Conservation (phyloP, 1,284 basidiomycete species). For the Trametes versicolor region DNA sequence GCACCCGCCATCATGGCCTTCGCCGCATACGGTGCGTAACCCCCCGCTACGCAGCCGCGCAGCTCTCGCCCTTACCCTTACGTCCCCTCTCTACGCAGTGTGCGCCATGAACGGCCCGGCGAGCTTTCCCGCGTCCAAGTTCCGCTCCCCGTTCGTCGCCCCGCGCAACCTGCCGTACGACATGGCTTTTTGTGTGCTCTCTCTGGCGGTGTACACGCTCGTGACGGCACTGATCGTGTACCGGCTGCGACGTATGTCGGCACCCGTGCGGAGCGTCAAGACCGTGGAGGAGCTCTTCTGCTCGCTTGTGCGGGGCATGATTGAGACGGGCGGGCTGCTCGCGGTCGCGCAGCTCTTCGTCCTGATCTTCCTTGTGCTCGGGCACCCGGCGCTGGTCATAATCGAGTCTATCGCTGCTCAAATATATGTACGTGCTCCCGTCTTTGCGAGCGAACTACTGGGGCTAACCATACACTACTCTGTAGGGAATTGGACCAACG, state of each 20-base stretch:
- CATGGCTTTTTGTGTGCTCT: conserved; percentile 20
- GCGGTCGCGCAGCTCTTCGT: conserved; percentile 23
- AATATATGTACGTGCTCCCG: conserved; percentile 29
- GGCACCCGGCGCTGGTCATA: conserved; percentile 25
- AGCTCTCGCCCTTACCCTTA: background rate
- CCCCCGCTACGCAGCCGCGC: background rate
- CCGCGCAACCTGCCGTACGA: conserved; percentile 28
- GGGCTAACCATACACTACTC: background rate
- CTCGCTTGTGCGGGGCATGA: conserved; percentile 20
- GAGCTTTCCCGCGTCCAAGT: conserved; percentile 16
- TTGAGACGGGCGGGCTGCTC: conserved; percentile 30
- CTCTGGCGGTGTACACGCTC: conserved; percentile 20
- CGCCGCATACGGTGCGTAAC: conserved; percentile 26
- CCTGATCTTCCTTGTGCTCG: conserved; percentile 22
- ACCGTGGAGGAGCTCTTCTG: conserved; percentile 23
- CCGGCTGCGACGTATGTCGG: conserved; percentile 25
- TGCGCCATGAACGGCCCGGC: conserved; percentile 23
- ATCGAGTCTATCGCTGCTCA: conserved; percentile 29
- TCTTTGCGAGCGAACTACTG: no score
- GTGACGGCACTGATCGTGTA: conserved; percentile 25
- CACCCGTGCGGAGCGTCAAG: conserved; percentile 20
- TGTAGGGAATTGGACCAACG: conserved; percentile 33
- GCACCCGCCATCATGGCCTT: conserved; percentile 23
- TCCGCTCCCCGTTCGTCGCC: conserved; percentile 27
- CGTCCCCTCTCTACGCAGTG: conserved; percentile 8